Evolutionary conservation across 306 rosid species (phyloP).

Genomic region (Alnus rubra): DNA sequence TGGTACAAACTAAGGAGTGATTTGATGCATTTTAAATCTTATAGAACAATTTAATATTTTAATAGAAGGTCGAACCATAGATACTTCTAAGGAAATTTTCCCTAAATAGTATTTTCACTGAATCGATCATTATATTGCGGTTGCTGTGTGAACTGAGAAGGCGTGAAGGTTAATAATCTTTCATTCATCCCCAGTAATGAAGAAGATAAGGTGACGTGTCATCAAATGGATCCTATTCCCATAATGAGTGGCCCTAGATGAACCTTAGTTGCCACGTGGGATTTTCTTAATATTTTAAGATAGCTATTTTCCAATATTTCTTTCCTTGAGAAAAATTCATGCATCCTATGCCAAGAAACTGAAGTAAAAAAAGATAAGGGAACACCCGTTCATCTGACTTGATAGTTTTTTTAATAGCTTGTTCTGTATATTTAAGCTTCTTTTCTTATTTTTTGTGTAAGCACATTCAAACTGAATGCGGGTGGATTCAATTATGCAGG

Average conservation of each 20-base stretch:
- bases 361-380: conserved; percentile 47
- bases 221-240: too few species aligned
- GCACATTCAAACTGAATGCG: conserved; percentile 15
- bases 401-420: not conserved
- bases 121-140: too few species aligned
- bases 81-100: too few species aligned
- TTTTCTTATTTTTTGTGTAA: not conserved
- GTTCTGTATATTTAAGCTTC: not conserved
- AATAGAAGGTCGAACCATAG: too few species aligned
- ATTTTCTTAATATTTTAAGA: not conserved
- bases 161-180: too few species aligned
- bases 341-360: conserved; percentile 44
- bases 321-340: not conserved
- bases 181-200: too few species aligned
- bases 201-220: too few species aligned
- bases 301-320: not conserved
- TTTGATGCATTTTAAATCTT: too few species aligned
- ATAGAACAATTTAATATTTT: too few species aligned
- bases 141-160: too few species aligned
- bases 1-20: too few species aligned
- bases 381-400: conserved; percentile 1
- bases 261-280: not conserved
- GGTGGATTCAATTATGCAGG: conserved; percentile 44
- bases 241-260: not conserved
- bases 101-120: too few species aligned